A percentile compares a stretch with the other conserved stretches of the same genome.
phyloP scores from a whole-genome alignment of 352 stramenopile species.

The Elongisporangium anandrum region DNA sequence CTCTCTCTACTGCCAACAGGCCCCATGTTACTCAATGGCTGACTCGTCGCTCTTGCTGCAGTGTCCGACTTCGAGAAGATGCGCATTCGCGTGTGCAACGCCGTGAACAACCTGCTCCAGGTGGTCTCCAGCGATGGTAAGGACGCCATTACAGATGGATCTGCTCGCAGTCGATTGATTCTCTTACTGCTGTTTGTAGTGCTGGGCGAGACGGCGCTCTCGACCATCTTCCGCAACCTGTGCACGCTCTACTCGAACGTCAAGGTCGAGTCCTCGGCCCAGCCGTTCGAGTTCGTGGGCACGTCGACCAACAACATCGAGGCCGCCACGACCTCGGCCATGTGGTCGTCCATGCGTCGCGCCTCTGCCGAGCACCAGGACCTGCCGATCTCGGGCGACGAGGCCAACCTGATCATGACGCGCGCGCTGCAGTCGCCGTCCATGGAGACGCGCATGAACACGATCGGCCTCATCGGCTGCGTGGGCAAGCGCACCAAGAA shows the following conservation, averaged over 20 bases:
- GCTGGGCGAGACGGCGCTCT: conserved; percentile 46
- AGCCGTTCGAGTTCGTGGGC: conserved; percentile 31
- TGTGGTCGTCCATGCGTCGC: conserved; percentile 67
- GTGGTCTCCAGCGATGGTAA: conserved; percentile 46
- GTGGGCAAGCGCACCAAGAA: conserved; percentile 69
- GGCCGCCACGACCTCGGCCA: conserved; percentile 59
- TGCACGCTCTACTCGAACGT: conserved; percentile 71
- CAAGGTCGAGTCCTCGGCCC: conserved; percentile 30
- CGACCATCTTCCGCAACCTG: conserved; percentile 76
- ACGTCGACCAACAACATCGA: conserved; percentile 59
- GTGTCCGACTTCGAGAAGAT: conserved; percentile 75
- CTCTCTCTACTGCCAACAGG: too few species aligned
- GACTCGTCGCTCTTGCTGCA: conserved; percentile 12
- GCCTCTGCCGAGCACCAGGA: conserved; percentile 46
- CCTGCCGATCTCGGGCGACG: conserved; percentile 46
- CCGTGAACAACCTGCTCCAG: conserved; percentile 79
- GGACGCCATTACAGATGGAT: not conserved
- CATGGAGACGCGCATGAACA: conserved; percentile 68
- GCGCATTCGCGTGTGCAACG: conserved; percentile 75
- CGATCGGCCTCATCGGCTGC: conserved; percentile 72
- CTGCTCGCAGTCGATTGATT: not conserved
- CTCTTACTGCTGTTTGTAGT: conserved; percentile 2
- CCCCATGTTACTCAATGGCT: not conserved
- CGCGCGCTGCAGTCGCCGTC: conserved; percentile 56
- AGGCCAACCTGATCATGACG: conserved; percentile 65